A percentile compares a stretch with the other conserved stretches of the same genome.
Evolutionary conservation across 306 rosid genomes (phyloP).

Genomic region (Sindora glabra): DNA sequence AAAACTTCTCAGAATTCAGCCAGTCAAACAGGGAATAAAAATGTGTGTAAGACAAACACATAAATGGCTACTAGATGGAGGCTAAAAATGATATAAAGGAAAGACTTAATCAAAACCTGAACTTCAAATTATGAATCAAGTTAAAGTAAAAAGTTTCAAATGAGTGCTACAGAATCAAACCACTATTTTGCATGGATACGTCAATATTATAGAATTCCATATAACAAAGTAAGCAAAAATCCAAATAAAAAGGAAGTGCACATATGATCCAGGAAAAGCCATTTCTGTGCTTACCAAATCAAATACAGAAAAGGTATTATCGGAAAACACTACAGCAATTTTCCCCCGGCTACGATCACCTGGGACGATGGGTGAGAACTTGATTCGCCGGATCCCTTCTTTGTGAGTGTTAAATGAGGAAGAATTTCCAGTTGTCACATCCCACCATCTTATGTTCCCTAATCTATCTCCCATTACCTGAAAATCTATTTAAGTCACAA

Average conservation of each 20-base stretch:
- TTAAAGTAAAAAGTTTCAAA: too few relatives aligned
- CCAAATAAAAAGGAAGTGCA: neutral
- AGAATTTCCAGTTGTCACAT: conserved; percentile 84
- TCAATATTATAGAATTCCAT: too few relatives aligned
- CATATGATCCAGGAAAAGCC: conserved; percentile 4
- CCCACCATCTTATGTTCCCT: conserved; percentile 98
- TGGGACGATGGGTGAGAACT: conserved; percentile 78
- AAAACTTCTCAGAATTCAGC: neutral
- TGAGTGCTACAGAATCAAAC: too few relatives aligned
- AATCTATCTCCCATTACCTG: conserved; percentile 99
- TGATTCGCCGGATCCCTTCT: conserved; percentile 90
- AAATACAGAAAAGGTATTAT: conserved; percentile 87
- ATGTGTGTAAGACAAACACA: neutral
- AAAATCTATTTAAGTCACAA: conserved; percentile 34
- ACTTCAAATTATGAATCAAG: neutral
- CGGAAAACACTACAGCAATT: conserved; percentile 83
- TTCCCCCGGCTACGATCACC: conserved; percentile 95
- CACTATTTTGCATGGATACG: too few relatives aligned
- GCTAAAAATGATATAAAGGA: neutral
- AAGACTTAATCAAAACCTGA: neutral
- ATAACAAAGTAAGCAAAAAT: too few relatives aligned
- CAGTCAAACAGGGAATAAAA: neutral
- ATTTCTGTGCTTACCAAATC: conserved; percentile 67
- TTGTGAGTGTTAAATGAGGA: conserved; percentile 92
- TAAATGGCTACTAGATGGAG: neutral